Evolutionary conservation across 768 basidiomycete species (phyloP).

Genomic region (Tylopilus cervinicoccineus): DNA sequence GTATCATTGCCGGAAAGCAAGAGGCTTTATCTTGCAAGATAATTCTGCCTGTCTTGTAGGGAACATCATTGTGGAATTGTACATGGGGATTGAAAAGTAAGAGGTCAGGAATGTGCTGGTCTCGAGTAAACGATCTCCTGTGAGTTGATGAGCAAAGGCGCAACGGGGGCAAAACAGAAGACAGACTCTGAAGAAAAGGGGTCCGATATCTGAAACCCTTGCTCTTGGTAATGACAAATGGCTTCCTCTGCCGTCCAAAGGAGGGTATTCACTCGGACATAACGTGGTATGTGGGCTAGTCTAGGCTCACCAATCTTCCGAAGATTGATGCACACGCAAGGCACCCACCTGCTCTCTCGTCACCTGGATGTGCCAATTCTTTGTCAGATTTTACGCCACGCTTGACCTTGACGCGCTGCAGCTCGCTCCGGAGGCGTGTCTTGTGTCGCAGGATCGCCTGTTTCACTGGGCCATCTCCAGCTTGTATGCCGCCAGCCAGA

Average conservation of each 20-base stretch:
- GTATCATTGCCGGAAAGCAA: conserved; percentile 88
- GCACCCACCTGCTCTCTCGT: conserved; percentile 59
- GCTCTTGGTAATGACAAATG: conserved; percentile 47
- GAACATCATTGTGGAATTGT: conserved; percentile 64
- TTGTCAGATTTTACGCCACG: conserved; percentile 60
- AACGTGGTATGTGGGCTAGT: conserved; percentile 72
- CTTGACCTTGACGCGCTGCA: conserved; percentile 79
- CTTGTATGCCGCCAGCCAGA: conserved; percentile 80
- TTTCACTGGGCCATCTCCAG: conserved; percentile 87
- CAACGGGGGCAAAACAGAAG: background rate
- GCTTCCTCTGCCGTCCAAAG: conserved; percentile 67
- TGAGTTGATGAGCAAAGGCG: conserved; percentile 2
- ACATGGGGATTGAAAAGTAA: conserved; percentile 68
- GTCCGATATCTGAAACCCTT: conserved; percentile 52
- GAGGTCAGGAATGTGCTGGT: conserved; percentile 79
- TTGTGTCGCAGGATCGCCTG: conserved; percentile 86
- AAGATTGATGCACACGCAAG: background rate
- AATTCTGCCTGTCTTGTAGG: conserved; percentile 74
- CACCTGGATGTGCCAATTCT: conserved; percentile 59
- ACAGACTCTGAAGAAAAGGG: conserved; percentile 52
- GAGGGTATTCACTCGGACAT: conserved; percentile 77
- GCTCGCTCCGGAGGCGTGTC: conserved; percentile 81
- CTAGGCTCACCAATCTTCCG: background rate
- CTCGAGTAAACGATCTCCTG: conserved; percentile 65
- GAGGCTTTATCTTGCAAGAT: conserved; percentile 98